Evolutionary conservation across 2,329 filamentous ascomycete species (phyloP).

Genomic region (Cladosporium oxysporum): DNA sequence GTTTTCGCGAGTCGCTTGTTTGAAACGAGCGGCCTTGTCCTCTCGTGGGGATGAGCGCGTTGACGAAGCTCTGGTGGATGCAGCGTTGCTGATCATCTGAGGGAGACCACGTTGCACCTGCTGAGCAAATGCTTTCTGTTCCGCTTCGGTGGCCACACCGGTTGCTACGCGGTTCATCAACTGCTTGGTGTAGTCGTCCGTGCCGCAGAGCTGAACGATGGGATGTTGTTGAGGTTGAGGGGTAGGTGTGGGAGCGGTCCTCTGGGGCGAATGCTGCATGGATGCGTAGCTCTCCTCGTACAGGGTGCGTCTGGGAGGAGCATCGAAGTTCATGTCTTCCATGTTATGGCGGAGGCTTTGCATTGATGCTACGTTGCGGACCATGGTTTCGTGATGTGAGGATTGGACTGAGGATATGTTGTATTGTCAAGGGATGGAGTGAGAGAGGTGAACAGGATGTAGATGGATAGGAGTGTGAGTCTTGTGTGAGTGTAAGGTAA

Average conservation of each 20-base stretch:
- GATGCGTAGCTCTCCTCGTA: constrained; percentile 15
- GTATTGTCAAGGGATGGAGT: neutral
- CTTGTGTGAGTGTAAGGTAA: neutral
- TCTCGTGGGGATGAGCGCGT: neutral
- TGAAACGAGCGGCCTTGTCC: constrained; percentile 11
- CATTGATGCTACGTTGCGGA: constrained; percentile 33
- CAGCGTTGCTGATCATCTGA: neutral
- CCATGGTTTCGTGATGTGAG: constrained; percentile 26
- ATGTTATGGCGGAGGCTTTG: constrained; percentile 30
- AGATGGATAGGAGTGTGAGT: constrained; percentile 4
- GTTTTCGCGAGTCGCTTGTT: constrained; percentile 30
- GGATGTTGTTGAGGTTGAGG: constrained; percentile 15
- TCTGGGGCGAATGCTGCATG: neutral
- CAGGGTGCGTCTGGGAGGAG: constrained; percentile 9
- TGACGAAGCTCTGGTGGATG: neutral
- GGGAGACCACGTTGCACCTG: constrained; percentile 21
- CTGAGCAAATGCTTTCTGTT: constrained; percentile 25
- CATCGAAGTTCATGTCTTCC: constrained; percentile 21
- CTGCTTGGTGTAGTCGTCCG: constrained; percentile 27
- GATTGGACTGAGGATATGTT: neutral
- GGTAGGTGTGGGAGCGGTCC: constrained; percentile 1
- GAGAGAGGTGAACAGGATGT: neutral
- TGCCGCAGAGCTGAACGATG: constrained; percentile 24
- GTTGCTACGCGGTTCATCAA: constrained; percentile 31
- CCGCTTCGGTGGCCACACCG: constrained; percentile 26